A percentile compares a stretch with the other conserved stretches of the same genome.
Evolutionary conservation across 208 protist species (phyloP).

Genomic region (Paratrypanosoma confusum): DNA sequence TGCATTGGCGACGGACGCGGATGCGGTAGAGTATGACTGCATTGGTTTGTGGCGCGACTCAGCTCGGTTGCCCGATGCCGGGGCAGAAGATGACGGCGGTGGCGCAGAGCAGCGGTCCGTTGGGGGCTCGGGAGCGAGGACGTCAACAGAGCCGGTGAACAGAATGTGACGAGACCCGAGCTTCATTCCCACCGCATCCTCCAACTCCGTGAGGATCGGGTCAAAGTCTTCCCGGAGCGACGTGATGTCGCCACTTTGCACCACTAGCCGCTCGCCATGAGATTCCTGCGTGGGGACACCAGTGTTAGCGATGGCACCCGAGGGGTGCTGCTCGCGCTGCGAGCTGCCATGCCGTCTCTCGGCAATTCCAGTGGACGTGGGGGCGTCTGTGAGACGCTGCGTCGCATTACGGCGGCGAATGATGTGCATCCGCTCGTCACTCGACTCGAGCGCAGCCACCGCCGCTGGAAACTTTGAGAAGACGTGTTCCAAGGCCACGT

Average conservation of each 20-base stretch:
- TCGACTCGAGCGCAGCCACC: slow-evolving; percentile 39
- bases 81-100: no score
- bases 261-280: no score
- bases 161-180: slow-evolving; percentile 76
- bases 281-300: no score
- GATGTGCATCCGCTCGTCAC: slow-evolving; percentile 31
- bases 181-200: slow-evolving; percentile 71
- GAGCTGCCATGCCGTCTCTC: no score
- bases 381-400: slow-evolving; percentile 1
- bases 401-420: slow-evolving; percentile 28
- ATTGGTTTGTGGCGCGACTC: no score
- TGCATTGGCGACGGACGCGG: no score
- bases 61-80: no score
- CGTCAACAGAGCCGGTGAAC: slow-evolving; percentile 60
- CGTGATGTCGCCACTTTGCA: slow-evolving; percentile 67
- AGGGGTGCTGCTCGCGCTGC: no score
- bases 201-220: slow-evolving; percentile 58
- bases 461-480: slow-evolving; percentile 60
- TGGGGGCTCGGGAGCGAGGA: slow-evolving; percentile 16
- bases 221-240: slow-evolving; percentile 77
- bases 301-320: no score
- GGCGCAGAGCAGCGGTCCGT: no score
- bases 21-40: no score
- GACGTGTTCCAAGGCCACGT: slow-evolving; percentile 44
- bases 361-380: not conserved